These are phyloP conservation scores for Fusarium stilboides DNA, from an alignment of 2,329 filamentous ascomycete genomes.

Conservation along the genomic window DNA sequence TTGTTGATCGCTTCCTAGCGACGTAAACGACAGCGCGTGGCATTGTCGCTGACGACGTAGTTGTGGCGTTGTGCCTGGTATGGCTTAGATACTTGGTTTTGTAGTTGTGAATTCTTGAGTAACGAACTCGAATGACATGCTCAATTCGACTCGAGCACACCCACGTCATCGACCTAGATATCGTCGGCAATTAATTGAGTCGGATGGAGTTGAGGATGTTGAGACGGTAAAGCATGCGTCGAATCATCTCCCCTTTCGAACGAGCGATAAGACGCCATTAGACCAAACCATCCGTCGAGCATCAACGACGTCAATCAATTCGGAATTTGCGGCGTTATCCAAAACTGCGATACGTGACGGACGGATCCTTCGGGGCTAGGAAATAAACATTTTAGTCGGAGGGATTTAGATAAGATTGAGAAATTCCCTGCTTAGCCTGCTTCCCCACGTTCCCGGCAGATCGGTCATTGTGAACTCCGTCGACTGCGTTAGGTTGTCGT, in stretches of 20 bases:
- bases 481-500: neutral
- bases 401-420: neutral
- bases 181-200: neutral
- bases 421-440: neutral
- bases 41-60: conserved; percentile 14
- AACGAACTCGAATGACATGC: conserved; percentile 23
- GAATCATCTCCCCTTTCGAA: neutral
- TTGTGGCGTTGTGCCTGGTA: conserved; percentile 32
- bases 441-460: conserved; percentile 43
- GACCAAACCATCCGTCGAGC: neutral
- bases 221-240: neutral
- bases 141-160: conserved; percentile 2
- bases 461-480: conserved; percentile 38
- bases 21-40: conserved; percentile 23
- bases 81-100: neutral
- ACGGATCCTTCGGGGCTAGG: conserved; percentile 37
- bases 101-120: neutral
- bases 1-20: conserved; percentile 30
- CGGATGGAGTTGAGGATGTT: neutral
- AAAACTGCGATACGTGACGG: conserved; percentile 8
- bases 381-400: conserved; percentile 22
- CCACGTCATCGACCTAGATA: conserved; percentile 29
- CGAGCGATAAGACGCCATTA: neutral
- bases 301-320: conserved; percentile 21
- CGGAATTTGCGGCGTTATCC: conserved; percentile 38